Conservation (phyloP, 2,329 filamentous ascomycete species). For the Verticillium tricorpus region DNA sequence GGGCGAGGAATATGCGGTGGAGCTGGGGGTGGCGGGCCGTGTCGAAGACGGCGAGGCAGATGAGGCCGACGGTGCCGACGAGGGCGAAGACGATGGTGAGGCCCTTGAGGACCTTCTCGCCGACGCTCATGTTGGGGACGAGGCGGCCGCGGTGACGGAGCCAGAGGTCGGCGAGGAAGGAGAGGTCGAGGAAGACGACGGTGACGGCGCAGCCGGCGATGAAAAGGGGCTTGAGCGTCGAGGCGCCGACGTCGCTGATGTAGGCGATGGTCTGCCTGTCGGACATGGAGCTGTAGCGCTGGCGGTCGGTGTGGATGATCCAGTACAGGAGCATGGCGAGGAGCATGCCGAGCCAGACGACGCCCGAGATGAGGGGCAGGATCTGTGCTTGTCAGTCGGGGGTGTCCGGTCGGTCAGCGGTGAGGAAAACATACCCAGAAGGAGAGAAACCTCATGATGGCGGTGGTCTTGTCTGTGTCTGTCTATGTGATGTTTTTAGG, state of each 20-base stretch:
- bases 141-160: constrained; percentile 78
- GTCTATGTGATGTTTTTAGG: neutral
- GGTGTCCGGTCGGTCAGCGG: neutral
- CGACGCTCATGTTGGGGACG: constrained; percentile 61
- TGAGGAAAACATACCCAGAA: constrained; percentile 29
- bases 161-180: constrained; percentile 79
- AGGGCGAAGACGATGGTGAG: constrained; percentile 65
- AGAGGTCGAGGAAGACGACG: constrained; percentile 74
- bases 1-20: constrained; percentile 71
- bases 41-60: constrained; percentile 82
- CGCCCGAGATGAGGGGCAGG: constrained; percentile 64
- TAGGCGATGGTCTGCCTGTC: constrained; percentile 59
- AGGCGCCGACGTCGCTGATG: constrained; percentile 64
- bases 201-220: constrained; percentile 67
- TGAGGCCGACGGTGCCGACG: constrained; percentile 72
- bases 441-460: constrained; percentile 14
- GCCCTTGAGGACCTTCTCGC: constrained; percentile 58
- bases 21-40: constrained; percentile 60
- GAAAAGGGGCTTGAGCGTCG: constrained; percentile 69
- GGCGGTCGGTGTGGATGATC: constrained; percentile 50
- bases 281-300: constrained; percentile 58
- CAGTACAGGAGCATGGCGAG: constrained; percentile 68
- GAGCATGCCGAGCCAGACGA: constrained; percentile 63
- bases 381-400: constrained; percentile 33
- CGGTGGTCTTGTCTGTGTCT: neutral